Evolutionary conservation across 768 basidiomycete species (phyloP), one percentile per base, ranked within the genome.

Genomic region (Calocybe indica): DNA sequence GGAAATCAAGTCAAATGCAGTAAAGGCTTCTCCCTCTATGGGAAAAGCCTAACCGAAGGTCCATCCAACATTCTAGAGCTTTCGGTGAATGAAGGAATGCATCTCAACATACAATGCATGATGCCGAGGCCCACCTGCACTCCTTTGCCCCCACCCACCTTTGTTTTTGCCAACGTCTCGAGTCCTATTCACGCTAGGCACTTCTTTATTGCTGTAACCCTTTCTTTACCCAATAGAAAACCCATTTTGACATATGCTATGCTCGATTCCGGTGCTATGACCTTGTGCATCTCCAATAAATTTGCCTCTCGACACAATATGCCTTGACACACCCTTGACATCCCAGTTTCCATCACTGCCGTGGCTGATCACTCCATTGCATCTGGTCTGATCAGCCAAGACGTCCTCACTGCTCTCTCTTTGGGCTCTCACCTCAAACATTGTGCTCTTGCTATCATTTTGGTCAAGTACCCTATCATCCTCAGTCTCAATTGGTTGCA

Each of bases 331-430:
- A 37, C 49, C 3, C 65, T 65, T 55, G 48, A 59, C 33, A 46
- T 51, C n/a, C 67, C 69, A 8, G 47, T 66, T 44, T 65, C 70
- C 30, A 63, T 72, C 32, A 57, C 62, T 31, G 61, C 66, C 1
- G 61, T 71, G 22, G 67, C 72, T 47, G 55, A 71, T 50, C 56
- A 62, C 37, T 69, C 67, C 11, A 64, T 72, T 32, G 58, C 65
- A 14, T 70, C 66, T 43, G 73, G 73, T 3, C 54, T 69, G 9
- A 59, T 73, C 38, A 70, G 67, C 40, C 65, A 70, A 31, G 64
- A 70, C 45, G 55, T 71, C 28, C 48, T 71, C 5, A 49, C 64
- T 12, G 36, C 54, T 3, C 41, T 74, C 5, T 42, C 45, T 1
- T 50, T 68, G 39, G 44, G 54, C 15, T 34, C 57, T 38, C 70